phyloP scores from a whole-genome alignment of 2,329 filamentous ascomycete species.

The Aspergillus niger region DNA sequence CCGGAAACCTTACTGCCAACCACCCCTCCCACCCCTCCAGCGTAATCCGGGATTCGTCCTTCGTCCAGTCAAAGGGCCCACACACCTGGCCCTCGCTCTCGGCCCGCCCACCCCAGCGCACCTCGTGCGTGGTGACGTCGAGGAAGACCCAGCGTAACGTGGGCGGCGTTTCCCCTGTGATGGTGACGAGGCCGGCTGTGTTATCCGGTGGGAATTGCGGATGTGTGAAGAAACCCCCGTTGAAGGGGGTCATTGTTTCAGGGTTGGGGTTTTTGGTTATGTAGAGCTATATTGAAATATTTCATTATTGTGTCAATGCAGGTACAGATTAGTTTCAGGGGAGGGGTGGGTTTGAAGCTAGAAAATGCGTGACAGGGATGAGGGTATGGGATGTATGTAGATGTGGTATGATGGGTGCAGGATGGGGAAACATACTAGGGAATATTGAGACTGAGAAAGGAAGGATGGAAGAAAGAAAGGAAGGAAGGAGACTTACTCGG shows the following conservation, averaged over 20 bases:
- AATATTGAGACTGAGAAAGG: neutral
- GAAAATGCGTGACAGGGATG: too few species aligned
- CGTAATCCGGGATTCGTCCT: constrained; percentile 23
- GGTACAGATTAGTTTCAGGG: too few species aligned
- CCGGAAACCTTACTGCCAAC: constrained; percentile 26
- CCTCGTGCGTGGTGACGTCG: constrained; percentile 26
- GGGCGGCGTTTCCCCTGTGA: constrained; percentile 26
- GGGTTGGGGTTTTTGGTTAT: constrained; percentile 22
- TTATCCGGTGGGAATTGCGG: constrained; percentile 28
- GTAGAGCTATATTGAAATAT: constrained; percentile 18
- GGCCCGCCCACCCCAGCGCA: constrained; percentile 28
- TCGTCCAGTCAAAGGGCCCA: constrained; percentile 27
- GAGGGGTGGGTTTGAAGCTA: too few species aligned
- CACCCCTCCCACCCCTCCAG: constrained; percentile 28
- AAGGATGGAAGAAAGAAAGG: neutral
- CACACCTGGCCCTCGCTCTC: constrained; percentile 27
- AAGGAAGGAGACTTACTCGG: neutral
- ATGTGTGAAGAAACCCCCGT: constrained; percentile 28
- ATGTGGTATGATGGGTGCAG: neutral
- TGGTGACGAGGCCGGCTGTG: constrained; percentile 26
- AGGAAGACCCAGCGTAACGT: constrained; percentile 30
- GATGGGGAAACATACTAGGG: neutral
- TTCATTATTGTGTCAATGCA: neutral
- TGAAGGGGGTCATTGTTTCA: constrained; percentile 23
- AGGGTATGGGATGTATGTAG: too few species aligned